Evolutionary conservation across 352 stramenopile species (phyloP).

Genomic region (Globisporangium barbulae): DNA sequence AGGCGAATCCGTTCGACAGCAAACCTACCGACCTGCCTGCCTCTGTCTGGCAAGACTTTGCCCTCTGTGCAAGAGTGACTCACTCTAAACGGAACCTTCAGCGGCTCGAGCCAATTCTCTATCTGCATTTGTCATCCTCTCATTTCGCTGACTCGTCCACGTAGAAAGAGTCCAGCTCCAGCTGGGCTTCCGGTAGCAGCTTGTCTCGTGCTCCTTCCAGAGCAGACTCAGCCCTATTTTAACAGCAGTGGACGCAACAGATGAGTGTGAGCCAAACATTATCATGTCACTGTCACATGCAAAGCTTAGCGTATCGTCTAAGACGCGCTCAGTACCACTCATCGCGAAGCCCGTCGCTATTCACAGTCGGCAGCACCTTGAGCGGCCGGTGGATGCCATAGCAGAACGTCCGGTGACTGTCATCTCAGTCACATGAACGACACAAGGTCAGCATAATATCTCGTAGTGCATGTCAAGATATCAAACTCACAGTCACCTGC

Average conservation of each 20-base stretch:
- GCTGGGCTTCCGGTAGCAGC: constrained; percentile 24
- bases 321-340: constrained; percentile 24
- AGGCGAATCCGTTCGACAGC: too few species aligned
- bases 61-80: too few species aligned
- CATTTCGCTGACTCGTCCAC: constrained; percentile 6
- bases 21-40: too few species aligned
- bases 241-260: neutral
- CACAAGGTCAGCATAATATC: neutral
- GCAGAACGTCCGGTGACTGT: constrained; percentile 53
- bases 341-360: constrained; percentile 53
- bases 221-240: constrained; percentile 22
- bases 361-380: constrained; percentile 57
- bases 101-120: neutral
- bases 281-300: too few species aligned
- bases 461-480: neutral
- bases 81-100: neutral
- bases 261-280: neutral
- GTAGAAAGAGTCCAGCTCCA: constrained; percentile 51
- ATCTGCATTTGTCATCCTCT: neutral
- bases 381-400: constrained; percentile 67
- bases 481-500: constrained; percentile 31
- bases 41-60: too few species aligned
- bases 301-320: too few species aligned
- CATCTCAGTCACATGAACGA: neutral
- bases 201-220: constrained; percentile 27